phyloP scores from a whole-genome alignment of 2,329 filamentous ascomycete species.

The Neonectria magnoliae region DNA sequence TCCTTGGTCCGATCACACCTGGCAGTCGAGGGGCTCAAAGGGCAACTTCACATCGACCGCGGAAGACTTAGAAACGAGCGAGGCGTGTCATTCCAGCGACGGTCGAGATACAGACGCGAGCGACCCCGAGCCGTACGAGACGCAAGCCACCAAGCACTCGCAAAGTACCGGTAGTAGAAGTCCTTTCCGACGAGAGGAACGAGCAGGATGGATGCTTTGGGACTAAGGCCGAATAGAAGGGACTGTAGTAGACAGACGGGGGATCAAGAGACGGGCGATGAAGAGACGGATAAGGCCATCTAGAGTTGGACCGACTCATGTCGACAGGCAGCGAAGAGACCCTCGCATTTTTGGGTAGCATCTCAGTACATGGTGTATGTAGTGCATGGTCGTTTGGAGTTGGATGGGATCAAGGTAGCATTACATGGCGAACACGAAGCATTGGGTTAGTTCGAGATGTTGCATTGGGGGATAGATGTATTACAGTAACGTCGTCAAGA shows the following conservation, averaged over 20 bases:
- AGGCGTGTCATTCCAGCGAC: constrained; percentile 46
- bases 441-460: constrained; percentile 11
- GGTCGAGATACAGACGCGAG: constrained; percentile 48
- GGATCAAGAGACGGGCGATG: no score
- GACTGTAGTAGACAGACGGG: background rate
- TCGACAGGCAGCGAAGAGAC: background rate
- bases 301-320: background rate
- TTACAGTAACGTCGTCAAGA: constrained; percentile 4
- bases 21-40: constrained; percentile 16
- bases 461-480: background rate
- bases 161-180: constrained; percentile 11
- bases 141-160: constrained; percentile 16
- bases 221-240: constrained; percentile 16
- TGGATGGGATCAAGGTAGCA: constrained; percentile 20
- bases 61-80: constrained; percentile 48
- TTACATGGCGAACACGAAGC: constrained; percentile 12
- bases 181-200: constrained; percentile 19
- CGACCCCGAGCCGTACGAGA: constrained; percentile 45
- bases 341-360: constrained; percentile 7
- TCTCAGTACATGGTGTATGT: background rate
- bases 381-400: constrained; percentile 14
- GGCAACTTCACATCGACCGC: constrained; percentile 36
- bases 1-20: constrained; percentile 17
- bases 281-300: background rate
- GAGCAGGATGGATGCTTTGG: constrained; percentile 40